Percentiles rank a stretch among this genome's conserved stretches.
phyloP scores from a whole-genome alignment of 192 early-diverging fungal genomes.

The Linnemannia elongata region DNA sequence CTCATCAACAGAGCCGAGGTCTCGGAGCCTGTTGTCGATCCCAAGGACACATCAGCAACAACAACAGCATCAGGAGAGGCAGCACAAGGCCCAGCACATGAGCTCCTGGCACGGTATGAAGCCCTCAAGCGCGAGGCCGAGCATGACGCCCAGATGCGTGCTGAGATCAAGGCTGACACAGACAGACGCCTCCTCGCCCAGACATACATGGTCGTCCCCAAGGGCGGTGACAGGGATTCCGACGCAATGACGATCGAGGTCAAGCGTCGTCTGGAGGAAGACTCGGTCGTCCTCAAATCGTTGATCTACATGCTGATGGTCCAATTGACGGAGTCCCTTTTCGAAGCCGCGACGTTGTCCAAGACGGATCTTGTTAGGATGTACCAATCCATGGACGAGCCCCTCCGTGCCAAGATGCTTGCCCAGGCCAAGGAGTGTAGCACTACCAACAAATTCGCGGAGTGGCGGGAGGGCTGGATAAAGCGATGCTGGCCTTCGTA shows the following conservation, averaged over 20 bases:
- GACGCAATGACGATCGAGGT: neutral
- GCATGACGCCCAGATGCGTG: slow-evolving; percentile 25
- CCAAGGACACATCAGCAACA: slow-evolving; percentile 14
- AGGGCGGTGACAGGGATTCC: neutral
- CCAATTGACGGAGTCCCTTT: slow-evolving; percentile 30
- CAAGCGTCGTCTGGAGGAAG: neutral
- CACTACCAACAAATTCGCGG: neutral
- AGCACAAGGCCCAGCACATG: neutral
- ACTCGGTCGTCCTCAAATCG: slow-evolving; percentile 10
- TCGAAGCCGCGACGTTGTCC: slow-evolving; percentile 38
- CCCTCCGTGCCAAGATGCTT: slow-evolving; percentile 22
- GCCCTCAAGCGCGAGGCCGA: slow-evolving; percentile 23
- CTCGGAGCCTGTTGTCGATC: slow-evolving; percentile 13
- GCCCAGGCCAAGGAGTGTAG: neutral
- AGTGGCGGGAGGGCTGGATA: slow-evolving; percentile 51
- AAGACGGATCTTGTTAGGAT: slow-evolving; percentile 31
- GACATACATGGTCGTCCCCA: slow-evolving; percentile 26
- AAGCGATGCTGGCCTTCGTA: slow-evolving; percentile 41
- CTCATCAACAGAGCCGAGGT: slow-evolving; percentile 43
- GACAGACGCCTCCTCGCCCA: slow-evolving; percentile 16
- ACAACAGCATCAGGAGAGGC: neutral
- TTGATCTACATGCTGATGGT: slow-evolving; percentile 47
- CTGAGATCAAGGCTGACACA: slow-evolving; percentile 15
- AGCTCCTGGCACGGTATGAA: slow-evolving; percentile 28
- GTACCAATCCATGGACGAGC: slow-evolving; percentile 38